Base-by-base conservation (phyloP, 1,284 basidiomycete genomes). In the Trichosporon ovoides region DNA sequence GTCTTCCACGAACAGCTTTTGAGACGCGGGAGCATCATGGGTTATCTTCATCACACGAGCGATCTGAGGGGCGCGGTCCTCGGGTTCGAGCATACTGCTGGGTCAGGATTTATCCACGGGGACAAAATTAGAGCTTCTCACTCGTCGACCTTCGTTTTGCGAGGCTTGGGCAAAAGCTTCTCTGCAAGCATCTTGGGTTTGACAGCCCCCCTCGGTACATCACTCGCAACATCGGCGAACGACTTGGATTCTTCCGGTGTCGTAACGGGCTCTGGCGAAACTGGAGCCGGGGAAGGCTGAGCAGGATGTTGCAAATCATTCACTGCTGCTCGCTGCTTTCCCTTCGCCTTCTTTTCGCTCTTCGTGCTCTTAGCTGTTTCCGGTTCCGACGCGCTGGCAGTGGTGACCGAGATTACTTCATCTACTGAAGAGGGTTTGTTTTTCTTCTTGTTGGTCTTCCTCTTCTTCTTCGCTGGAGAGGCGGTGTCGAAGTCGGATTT, bases 71-170 rank as follows among this genome's bases (percentile, higher is more conserved):
- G 73, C 65, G 40, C 67, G 66, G 50, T 76, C 72, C 51, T 75
- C 69, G 1, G 71, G 68, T 18, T 68, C 71, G 22, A 75, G 67
- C 74, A 76, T 76, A 56, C 73, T 76, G 58, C 14, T 16, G 16
- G 1, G 54, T 66, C 33, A 65, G 61, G 22, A 7, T 24, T 3
- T 19, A 16, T 22, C 10, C 3, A 18, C 7, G n/a, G 19, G 43
- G 1, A 38, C 12, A 11, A 46, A 22, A 53, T 18, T 7, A 11
- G 22, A 16, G 48, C 13, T 1, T 67, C 74, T 66, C 58, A 76
- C 74, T 76, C 74, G 62, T 76, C 74, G 9, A 75, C 74, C 43
- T 68, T 71, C 19, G 72, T 72, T 62, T 74, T 74, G 50, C 66
- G 62, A 13, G 69, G 63, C 58, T 76, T 72, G 7, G 73, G 68